phyloP scores from a whole-genome alignment of 345 rosid genomes.

The Linum usitatissimum region DNA sequence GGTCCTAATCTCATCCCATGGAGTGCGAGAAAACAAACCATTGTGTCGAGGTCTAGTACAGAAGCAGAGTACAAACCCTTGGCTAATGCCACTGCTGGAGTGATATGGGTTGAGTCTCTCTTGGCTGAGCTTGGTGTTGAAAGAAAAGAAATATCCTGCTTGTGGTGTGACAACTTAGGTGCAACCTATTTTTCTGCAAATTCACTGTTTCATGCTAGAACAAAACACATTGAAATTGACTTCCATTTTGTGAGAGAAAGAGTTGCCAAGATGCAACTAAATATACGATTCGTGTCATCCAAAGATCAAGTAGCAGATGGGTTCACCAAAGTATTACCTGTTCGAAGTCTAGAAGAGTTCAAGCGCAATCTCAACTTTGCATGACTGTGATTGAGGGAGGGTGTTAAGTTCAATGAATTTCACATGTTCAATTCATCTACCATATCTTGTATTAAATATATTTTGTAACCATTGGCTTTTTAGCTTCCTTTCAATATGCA shows the following conservation, averaged over 20 bases:
- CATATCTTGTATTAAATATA: too few species aligned
- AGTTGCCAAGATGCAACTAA: background rate
- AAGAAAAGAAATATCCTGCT: too few species aligned
- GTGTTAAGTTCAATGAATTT: too few species aligned
- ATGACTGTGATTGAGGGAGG: too few species aligned
- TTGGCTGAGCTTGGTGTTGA: background rate
- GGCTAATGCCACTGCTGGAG: background rate
- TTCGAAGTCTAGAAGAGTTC: too few species aligned
- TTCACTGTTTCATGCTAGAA: constrained; percentile 6
- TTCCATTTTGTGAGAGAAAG: background rate
- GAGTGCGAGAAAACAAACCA: constrained; percentile 2
- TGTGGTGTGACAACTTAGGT: constrained; percentile 6
- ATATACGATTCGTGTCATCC: background rate
- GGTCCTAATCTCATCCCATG: background rate
- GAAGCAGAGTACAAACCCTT: background rate
- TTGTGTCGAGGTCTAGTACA: background rate
- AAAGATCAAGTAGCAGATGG: background rate
- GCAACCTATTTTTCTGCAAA: background rate
- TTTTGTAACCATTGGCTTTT: too few species aligned
- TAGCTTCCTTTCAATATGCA: too few species aligned
- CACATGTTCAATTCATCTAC: too few species aligned
- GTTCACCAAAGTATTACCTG: background rate
- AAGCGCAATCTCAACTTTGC: too few species aligned
- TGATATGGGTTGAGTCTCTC: background rate
- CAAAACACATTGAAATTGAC: constrained; percentile 2